These are phyloP conservation scores for Calcarisporium arbuscula DNA, from an alignment of 2,329 filamentous ascomycete species.

Conservation along the genomic window DNA sequence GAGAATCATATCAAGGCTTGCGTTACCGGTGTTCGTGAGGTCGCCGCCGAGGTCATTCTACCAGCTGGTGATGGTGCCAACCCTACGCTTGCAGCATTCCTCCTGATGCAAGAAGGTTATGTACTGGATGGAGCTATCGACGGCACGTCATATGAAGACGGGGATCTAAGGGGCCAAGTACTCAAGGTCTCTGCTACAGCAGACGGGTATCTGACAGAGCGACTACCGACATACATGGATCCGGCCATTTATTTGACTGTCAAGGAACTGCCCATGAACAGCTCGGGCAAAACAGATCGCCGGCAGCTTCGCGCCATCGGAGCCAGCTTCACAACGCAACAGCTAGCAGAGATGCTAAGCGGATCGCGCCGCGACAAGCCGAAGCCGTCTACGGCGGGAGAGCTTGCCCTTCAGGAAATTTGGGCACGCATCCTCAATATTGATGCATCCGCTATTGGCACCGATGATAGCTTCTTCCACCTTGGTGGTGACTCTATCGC, in stretches of 20 bases:
- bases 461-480: conserved; percentile 41
- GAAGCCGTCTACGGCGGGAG: neutral
- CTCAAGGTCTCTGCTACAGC: neutral
- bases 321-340: conserved; percentile 5
- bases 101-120: no score
- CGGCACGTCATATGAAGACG: conserved; percentile 3
- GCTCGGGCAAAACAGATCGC: conserved; percentile 7
- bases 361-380: neutral
- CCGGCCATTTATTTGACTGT: conserved; percentile 32
- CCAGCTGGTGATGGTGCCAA: neutral
- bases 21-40: neutral
- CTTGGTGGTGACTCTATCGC: conserved; percentile 41
- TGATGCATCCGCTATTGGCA: conserved; percentile 24
- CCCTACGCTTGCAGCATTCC: neutral
- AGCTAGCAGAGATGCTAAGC: conserved; percentile 31
- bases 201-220: neutral
- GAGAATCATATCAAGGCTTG: conserved; percentile 7
- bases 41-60: neutral
- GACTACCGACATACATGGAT: conserved; percentile 30
- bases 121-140: neutral
- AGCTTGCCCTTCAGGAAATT: conserved; percentile 20
- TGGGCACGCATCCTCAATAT: conserved; percentile 30
- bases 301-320: conserved; percentile 5
- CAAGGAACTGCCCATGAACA: conserved; percentile 7
- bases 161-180: neutral